Base-by-base conservation (phyloP, 2,329 filamentous ascomycete species). In the Aspergillus sp. region DNA sequence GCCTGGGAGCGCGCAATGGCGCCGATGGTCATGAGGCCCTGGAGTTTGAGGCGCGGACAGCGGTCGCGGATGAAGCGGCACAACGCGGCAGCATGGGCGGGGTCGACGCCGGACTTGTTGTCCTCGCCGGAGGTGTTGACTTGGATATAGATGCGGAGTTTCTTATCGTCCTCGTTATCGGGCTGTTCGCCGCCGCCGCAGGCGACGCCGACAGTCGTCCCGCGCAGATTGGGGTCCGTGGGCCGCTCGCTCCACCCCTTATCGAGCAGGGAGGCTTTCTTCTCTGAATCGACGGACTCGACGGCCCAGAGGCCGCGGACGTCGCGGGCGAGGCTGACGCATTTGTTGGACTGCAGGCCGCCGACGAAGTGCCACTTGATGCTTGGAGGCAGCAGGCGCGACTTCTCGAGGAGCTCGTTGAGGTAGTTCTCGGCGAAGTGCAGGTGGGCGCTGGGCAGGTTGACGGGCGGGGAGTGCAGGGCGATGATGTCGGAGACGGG, bases 401-500 rank as follows among this genome's bases (percentile, higher is more conserved):
- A 81, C 61, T 98, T 98, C 57, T 93, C 82, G 37, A 73, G 71
- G 33, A 98, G 74, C 61, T 98, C 91, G 61, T 89, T 83, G 3
- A 82, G 72, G 65, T 98, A 98, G 68, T 98, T 98, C 64, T 98
- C 91, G 49, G 91, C 91, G 58, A 96, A 96, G 63, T 98, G 85
- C 12, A 69, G 47, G 34, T 88, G 83, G 1, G 64, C 59, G 17
- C 65, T 58, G 1, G 71, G 67, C 0, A 68, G 60, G 48, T 74
- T 69, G 19, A 22, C 19, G 10, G 19, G 10, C 5, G 19, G 19
- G 10, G 19, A 5, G 10, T 93, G 81, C 1, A 98, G 74, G 17
- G 86, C 81, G 34, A 93, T 71, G 49, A 98, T 82, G 58, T 98
- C 91, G 50, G 83, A 83, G 37, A 80, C 85, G 10, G 91, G 89